Conservation (phyloP, 1,284 basidiomycete genomes). For the Pseudozyma thailandica region DNA sequence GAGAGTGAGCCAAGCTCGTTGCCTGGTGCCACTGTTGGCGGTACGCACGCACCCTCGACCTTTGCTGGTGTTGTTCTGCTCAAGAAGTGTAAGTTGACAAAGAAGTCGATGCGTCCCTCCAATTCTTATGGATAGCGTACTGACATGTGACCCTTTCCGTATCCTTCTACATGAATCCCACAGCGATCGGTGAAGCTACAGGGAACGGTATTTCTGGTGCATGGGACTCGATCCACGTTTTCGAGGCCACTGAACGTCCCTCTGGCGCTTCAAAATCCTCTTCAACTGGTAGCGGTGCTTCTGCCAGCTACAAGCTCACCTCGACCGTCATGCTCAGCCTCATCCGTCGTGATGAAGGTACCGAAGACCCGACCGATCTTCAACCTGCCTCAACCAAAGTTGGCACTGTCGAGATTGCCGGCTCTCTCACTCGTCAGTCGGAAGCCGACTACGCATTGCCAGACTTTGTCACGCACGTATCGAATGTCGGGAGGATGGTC, state of each 20-base stretch:
- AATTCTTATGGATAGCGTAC: background rate
- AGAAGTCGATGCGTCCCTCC: background rate
- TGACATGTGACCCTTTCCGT: background rate
- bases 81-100: slow-evolving; percentile 82
- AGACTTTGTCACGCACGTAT: slow-evolving; percentile 77
- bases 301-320: slow-evolving; percentile 95
- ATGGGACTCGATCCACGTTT: slow-evolving; percentile 99
- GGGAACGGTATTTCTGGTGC: slow-evolving; percentile 72
- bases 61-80: slow-evolving; percentile 97
- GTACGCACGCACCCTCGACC: slow-evolving; percentile 70
- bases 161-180: background rate
- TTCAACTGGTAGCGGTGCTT: slow-evolving; percentile 73
- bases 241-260: slow-evolving; percentile 84
- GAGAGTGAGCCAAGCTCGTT: slow-evolving; percentile 74
- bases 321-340: slow-evolving; percentile 98
- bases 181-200: slow-evolving; percentile 46
- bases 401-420: slow-evolving; percentile 85
- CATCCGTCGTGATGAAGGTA: slow-evolving; percentile 73
- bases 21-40: slow-evolving; percentile 22
- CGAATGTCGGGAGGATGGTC: slow-evolving; percentile 91
- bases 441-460: slow-evolving; percentile 71
- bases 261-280: slow-evolving; percentile 22
- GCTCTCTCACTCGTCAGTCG: slow-evolving; percentile 95
- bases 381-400: slow-evolving; percentile 68
- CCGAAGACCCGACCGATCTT: slow-evolving; percentile 59